A percentile compares a stretch with the other conserved stretches of the same genome.
Evolutionary conservation across 805 yeast species (phyloP).

Genomic region (Candida dajiaensis): DNA sequence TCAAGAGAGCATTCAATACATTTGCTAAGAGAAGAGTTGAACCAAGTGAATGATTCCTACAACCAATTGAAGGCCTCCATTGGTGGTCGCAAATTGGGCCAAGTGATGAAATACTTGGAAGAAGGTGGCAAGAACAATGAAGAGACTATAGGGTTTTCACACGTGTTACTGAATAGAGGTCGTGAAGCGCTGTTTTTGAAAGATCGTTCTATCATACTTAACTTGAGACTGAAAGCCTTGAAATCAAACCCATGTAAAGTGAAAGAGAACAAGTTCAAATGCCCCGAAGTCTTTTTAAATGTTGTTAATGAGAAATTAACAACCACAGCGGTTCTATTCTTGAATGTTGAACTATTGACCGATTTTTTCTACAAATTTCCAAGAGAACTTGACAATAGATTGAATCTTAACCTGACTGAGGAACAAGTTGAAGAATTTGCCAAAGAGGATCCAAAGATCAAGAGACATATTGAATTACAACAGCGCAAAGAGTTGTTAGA

Average conservation of each 20-base stretch:
- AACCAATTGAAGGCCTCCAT: slow-evolving; percentile 56
- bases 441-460: slow-evolving; percentile 83
- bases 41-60: slow-evolving; percentile 69
- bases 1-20: slow-evolving; percentile 74
- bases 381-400: slow-evolving; percentile 76
- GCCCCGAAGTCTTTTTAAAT: slow-evolving; percentile 92
- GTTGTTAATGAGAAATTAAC: slow-evolving; percentile 90
- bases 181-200: slow-evolving; percentile 74
- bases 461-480: slow-evolving; percentile 87
- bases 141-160: slow-evolving; percentile 83
- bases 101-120: slow-evolving; percentile 69
- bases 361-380: slow-evolving; percentile 97
- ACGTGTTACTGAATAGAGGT: slow-evolving; percentile 69
- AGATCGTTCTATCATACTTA: slow-evolving; percentile 64
- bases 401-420: slow-evolving; percentile 54
- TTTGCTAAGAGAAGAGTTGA: slow-evolving; percentile 75
- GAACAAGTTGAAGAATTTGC: slow-evolving; percentile 89
- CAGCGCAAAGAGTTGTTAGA: slow-evolving; percentile 87
- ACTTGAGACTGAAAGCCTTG: slow-evolving; percentile 71
- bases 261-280: slow-evolving; percentile 77
- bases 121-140: slow-evolving; percentile 34
- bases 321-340: slow-evolving; percentile 84
- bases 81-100: slow-evolving; percentile 79
- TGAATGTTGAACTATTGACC: slow-evolving; percentile 88
- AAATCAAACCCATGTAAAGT: slow-evolving; percentile 70